Percentiles rank a stretch among this genome's conserved stretches.
These are phyloP conservation scores for Amphibolis antarctica DNA, from an alignment of 106 monocot species.

Conservation along the genomic window DNA sequence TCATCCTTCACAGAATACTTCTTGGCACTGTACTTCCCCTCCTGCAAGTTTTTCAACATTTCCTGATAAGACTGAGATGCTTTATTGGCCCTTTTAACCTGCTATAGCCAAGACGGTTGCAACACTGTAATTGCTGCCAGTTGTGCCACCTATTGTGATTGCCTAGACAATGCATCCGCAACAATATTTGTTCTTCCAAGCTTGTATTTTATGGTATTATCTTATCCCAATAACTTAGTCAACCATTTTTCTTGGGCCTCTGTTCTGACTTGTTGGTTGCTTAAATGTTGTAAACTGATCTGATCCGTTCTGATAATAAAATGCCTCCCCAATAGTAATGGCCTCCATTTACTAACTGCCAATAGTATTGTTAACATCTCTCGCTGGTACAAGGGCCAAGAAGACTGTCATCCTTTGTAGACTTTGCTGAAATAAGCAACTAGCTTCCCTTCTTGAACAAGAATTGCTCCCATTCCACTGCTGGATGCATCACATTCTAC, in stretches of 20 bases:
- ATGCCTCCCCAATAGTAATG: neutral
- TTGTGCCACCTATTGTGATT: neutral
- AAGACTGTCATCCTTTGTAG: neutral
- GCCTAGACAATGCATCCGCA: neutral
- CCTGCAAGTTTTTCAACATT: neutral
- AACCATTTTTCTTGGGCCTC: neutral
- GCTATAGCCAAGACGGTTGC: neutral
- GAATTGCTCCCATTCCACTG: neutral
- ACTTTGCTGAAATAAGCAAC: slow-evolving; percentile 7
- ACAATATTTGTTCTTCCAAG: neutral
- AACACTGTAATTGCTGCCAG: neutral
- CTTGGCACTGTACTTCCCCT: neutral
- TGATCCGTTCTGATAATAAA: neutral
- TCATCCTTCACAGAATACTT: neutral
- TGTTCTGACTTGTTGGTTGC: neutral
- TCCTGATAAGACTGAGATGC: neutral
- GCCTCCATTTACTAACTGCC: neutral
- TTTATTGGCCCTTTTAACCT: neutral
- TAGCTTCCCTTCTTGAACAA: slow-evolving; percentile 1
- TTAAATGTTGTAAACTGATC: neutral
- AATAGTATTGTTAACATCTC: neutral
- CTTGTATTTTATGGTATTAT: neutral
- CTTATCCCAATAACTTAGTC: neutral
- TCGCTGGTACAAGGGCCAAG: neutral
- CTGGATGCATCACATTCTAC: slow-evolving; percentile 10